phyloP scores from a whole-genome alignment of 306 rosid genomes.

The Vachellia pachyceras region DNA sequence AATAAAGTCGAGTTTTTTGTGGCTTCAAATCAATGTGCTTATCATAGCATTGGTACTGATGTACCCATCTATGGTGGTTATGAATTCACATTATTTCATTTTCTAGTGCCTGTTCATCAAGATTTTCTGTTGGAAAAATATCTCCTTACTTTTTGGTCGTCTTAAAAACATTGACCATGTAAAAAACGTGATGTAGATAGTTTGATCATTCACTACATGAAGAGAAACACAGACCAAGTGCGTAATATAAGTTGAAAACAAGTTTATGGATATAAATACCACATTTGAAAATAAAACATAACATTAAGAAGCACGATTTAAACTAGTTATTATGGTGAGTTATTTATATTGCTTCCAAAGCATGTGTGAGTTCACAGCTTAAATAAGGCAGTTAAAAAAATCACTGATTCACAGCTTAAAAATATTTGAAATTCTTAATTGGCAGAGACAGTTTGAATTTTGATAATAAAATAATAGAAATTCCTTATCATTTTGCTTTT shows the following conservation, averaged over 20 bases:
- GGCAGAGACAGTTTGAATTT: neutral
- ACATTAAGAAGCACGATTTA: neutral
- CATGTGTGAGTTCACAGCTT: neutral
- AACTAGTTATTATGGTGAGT: neutral
- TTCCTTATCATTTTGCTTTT: no score
- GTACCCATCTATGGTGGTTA: neutral
- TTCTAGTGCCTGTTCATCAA: neutral
- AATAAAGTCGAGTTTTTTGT: neutral
- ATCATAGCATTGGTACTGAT: neutral
- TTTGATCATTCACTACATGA: conserved; percentile 1
- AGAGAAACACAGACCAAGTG: neutral
- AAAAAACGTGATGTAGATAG: neutral
- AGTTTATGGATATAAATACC: no score
- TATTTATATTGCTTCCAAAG: neutral
- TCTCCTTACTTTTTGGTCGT: neutral
- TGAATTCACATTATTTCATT: neutral
- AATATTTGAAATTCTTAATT: no score
- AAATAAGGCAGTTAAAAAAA: neutral
- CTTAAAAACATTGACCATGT: neutral
- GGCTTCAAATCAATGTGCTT: neutral
- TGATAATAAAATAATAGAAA: neutral
- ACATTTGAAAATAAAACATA: no score
- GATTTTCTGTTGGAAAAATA: neutral
- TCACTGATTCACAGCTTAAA: neutral
- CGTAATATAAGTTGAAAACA: neutral